A percentile compares a stretch with the other conserved stretches of the same genome.
Evolutionary conservation across 768 basidiomycete genomes (phyloP).

Genomic region (Serendipita vermifera): DNA sequence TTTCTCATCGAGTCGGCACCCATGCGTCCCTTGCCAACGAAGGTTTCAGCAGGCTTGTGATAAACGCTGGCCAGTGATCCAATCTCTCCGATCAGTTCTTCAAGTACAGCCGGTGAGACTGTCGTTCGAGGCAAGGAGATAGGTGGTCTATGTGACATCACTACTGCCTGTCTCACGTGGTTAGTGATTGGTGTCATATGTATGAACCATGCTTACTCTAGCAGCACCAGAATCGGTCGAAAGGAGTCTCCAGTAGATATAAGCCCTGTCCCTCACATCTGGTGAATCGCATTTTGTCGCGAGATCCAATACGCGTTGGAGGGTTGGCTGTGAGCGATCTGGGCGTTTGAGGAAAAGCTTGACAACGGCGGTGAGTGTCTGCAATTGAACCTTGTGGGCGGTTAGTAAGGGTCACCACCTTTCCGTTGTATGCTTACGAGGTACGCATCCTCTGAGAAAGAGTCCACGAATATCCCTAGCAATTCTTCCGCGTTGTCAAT

Average conservation of each 20-base stretch:
- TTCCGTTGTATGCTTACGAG: constrained; percentile 49
- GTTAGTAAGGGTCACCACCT: no score
- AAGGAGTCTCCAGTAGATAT: constrained; percentile 93
- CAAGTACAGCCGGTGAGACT: constrained; percentile 72
- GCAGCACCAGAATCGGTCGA: constrained; percentile 96
- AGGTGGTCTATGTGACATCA: constrained; percentile 82
- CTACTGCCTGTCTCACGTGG: constrained; percentile 72
- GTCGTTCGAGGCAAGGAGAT: constrained; percentile 88
- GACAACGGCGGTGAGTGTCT: constrained; percentile 78
- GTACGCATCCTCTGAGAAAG: constrained; percentile 88
- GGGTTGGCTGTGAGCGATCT: constrained; percentile 80
- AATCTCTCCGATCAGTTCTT: constrained; percentile 84
- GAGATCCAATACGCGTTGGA: constrained; percentile 81
- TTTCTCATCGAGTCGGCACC: constrained; percentile 66
- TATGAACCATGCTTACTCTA: constrained; percentile 66
- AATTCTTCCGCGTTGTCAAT: constrained; percentile 96
- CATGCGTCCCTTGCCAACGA: constrained; percentile 82
- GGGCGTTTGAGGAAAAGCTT: constrained; percentile 95
- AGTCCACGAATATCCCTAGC: constrained; percentile 76
- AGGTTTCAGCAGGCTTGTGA: constrained; percentile 93
- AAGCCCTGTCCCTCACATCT: constrained; percentile 91
- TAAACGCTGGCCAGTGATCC: constrained; percentile 88
- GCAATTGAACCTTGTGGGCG: constrained; percentile 34
- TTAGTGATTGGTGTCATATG: no score
- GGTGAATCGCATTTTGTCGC: constrained; percentile 97